Base-by-base conservation (phyloP, 768 basidiomycete species). In the Mycena galericulata region DNA sequence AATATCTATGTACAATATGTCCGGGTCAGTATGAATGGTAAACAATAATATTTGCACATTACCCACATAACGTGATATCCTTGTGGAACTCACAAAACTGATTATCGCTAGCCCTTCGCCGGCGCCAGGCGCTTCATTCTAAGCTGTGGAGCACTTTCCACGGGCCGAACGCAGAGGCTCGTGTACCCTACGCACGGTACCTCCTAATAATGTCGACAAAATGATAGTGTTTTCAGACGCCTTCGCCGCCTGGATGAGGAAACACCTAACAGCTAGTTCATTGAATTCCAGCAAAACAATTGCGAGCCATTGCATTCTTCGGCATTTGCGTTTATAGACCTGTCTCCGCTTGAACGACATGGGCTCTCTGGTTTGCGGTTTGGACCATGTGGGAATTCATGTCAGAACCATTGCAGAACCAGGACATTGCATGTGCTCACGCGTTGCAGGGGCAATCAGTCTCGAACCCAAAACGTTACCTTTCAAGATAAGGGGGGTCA, bases 321-420 rank as follows among this genome's bases (percentile, higher is more conserved):
- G 97, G 94, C 4, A 94, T 95, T 62, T 86, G 24, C 97, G 88
- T 59, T 87, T 89, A 22, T 89, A 90, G 9, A 90, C 89, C 75
- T 96, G n/a, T n/a, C n/a, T n/a, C n/a, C n/a, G 94, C 0, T 75
- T 80, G 11, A 87, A 84, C 72, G 89, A 89, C 69, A 80, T 95
- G 79, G 69, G 91, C 91, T 11, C 77, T 95, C 4, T 95, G 93
- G 93, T 93, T 93, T 51, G 92, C 92, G 55, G 80, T 94, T 4
- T 92, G 92, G 92, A 83, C 90, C 2, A 90, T 94, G 90, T 92
- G 90, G 24, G 92, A 96, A 75, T 79, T 96, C 36, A 89, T 36
- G 34, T 14, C 34, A 87, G 86, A 30, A 40, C 22, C 54, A 11
- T 41, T 32, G 59, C 29, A 47, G n/a, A 32, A 58, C 29, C 17